phyloP scores from a whole-genome alignment of 1,284 basidiomycete species.

The Puccinia polysora region DNA sequence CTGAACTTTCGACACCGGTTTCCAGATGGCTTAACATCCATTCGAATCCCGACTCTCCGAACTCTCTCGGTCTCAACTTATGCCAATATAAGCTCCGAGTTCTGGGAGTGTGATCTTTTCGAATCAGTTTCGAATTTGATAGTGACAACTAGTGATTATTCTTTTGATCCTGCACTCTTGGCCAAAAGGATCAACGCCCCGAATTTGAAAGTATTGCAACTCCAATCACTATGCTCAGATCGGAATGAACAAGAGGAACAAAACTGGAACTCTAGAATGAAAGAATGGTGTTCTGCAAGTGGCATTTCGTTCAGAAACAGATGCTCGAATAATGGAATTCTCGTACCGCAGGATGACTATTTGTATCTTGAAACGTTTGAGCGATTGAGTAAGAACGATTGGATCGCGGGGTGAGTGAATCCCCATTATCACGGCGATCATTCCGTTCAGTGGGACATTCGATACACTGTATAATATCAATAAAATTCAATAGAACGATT shows the following conservation, averaged over 20 bases:
- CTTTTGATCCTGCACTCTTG: slow-evolving; percentile 1
- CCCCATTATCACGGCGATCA: too few relatives aligned
- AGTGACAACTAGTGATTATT: slow-evolving; percentile 18
- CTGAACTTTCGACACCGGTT: slow-evolving; percentile 26
- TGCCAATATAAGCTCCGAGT: neutral
- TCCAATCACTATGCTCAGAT: slow-evolving; percentile 18
- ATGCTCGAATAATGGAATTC: neutral
- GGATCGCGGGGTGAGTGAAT: too few relatives aligned
- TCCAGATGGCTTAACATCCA: slow-evolving; percentile 14
- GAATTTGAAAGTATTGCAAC: slow-evolving; percentile 25
- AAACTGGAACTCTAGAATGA: neutral
- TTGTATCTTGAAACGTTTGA: neutral
- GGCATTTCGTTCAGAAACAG: slow-evolving; percentile 10
- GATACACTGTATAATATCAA: too few relatives aligned
- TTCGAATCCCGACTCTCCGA: slow-evolving; percentile 1
- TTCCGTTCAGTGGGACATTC: too few relatives aligned
- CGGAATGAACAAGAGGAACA: slow-evolving; percentile 8
- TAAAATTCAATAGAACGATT: too few relatives aligned
- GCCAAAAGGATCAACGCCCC: neutral
- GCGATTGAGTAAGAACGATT: neutral
- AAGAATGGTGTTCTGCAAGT: slow-evolving; percentile 15
- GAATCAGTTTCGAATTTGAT: slow-evolving; percentile 10
- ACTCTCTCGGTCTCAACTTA: slow-evolving; percentile 30
- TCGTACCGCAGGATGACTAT: slow-evolving; percentile 34
- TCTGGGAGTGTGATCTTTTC: slow-evolving; percentile 10